Evolutionary conservation across 768 basidiomycete species (phyloP).

Genomic region (Tulasnella sp.): DNA sequence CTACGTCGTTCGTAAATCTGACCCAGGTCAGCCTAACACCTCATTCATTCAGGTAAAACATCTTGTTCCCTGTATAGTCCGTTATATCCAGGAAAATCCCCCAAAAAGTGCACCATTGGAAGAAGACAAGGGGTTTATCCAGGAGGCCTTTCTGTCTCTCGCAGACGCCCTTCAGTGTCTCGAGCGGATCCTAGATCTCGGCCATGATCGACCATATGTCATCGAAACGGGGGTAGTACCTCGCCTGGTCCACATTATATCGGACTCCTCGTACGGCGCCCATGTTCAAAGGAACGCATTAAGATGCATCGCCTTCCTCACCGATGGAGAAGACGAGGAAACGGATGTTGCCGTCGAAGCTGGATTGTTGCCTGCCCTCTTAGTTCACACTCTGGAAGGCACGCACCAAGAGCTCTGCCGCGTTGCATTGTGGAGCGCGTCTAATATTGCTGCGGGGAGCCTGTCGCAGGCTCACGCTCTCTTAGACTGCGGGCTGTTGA

Average conservation of each 20-base stretch:
- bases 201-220: not conserved
- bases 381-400: not conserved
- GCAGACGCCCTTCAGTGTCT: not conserved
- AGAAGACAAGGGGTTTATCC: too few species aligned
- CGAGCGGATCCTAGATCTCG: not conserved
- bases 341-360: not conserved
- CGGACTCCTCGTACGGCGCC: not conserved
- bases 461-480: not conserved
- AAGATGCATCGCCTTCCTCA: not conserved
- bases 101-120: too few species aligned
- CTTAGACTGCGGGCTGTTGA: not conserved
- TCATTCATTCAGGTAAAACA: not conserved
- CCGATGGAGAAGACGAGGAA: not conserved
- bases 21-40: not conserved
- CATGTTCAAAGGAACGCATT: not conserved
- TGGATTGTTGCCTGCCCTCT: not conserved
- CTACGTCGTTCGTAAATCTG: not conserved
- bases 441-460: not conserved
- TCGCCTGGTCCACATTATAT: not conserved
- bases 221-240: not conserved
- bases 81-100: too few species aligned
- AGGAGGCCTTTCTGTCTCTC: not conserved
- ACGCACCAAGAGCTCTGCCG: not conserved
- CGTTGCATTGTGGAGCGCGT: not conserved
- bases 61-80: not conserved